phyloP scores from a whole-genome alignment of 2,329 filamentous ascomycete species.

The Clonostachys rhizophaga region DNA sequence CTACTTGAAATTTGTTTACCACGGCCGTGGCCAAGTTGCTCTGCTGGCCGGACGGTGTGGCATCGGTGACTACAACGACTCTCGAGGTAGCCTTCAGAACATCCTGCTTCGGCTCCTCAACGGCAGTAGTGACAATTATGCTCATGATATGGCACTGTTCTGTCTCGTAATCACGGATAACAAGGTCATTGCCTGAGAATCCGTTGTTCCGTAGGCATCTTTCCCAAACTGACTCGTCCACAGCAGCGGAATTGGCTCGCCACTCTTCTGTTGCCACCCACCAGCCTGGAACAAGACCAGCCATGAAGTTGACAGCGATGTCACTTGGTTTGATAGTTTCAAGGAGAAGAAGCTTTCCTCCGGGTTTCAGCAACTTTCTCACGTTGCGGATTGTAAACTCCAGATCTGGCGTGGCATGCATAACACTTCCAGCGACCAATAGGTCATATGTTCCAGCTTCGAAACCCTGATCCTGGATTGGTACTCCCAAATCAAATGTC shows the following conservation, averaged over 20 bases:
- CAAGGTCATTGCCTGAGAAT: constrained; percentile 4
- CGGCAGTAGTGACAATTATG: constrained; percentile 2
- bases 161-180: constrained; percentile 1
- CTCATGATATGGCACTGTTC: not conserved
- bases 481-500: constrained; percentile 19
- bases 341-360: constrained; percentile 2
- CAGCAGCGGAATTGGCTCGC: not conserved
- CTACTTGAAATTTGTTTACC: no score
- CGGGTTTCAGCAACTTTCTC: constrained; percentile 2
- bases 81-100: not conserved
- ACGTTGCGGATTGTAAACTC: constrained; percentile 1
- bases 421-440: constrained; percentile 14
- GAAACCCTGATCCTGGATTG: constrained; percentile 13
- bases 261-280: constrained; percentile 20
- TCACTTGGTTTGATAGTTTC: not conserved
- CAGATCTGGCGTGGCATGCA: constrained; percentile 14
- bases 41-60: not conserved
- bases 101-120: not conserved
- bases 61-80: not conserved
- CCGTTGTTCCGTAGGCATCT: constrained; percentile 1
- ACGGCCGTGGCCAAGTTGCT: not conserved
- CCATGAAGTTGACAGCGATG: constrained; percentile 1
- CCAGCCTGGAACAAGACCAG: constrained; percentile 16
- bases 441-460: constrained; percentile 13
- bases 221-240: constrained; percentile 4